A percentile compares a stretch with the other conserved stretches of the same genome.
Conservation (phyloP, 2,329 filamentous ascomycete genomes). For the Hansfordia pulvinata region DNA sequence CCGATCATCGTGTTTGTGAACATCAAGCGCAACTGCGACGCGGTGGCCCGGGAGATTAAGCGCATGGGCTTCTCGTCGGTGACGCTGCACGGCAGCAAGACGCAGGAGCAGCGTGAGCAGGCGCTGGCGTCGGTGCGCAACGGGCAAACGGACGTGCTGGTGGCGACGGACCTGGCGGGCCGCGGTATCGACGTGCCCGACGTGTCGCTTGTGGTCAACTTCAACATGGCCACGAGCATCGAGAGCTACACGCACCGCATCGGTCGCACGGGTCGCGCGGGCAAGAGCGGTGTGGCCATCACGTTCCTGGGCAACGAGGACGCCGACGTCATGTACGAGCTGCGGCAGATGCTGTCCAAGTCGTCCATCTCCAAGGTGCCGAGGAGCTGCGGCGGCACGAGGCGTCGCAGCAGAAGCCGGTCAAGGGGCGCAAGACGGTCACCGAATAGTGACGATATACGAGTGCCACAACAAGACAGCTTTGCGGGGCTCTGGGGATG, state of each 20-base stretch:
- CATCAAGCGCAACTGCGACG: conserved; percentile 97
- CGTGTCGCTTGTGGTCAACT: conserved; percentile 89
- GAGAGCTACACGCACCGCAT: conserved; percentile 95
- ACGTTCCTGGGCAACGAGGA: conserved; percentile 93
- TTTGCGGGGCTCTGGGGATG: too few relatives aligned
- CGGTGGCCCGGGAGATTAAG: conserved; percentile 86
- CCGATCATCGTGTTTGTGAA: conserved; percentile 99
- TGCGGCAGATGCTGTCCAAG: conserved; percentile 93
- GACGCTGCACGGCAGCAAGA: conserved; percentile 90
- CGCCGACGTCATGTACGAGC: conserved; percentile 77
- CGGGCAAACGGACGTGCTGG: conserved; percentile 72
- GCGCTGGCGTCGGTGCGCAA: conserved; percentile 75
- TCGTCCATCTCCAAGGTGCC: conserved; percentile 78
- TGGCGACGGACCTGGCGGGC: conserved; percentile 89
- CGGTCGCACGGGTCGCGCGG: conserved; percentile 91
- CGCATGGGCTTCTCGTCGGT: conserved; percentile 83
- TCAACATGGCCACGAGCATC: conserved; percentile 93
- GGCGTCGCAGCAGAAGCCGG: conserved; percentile 73
- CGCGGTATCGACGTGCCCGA: conserved; percentile 96
- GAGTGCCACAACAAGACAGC: too few relatives aligned
- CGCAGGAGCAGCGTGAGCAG: conserved; percentile 93
- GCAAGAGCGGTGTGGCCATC: conserved; percentile 90
- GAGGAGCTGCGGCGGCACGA: conserved; percentile 86
- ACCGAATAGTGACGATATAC: too few relatives aligned
- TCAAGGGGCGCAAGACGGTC: conserved; percentile 19